Evolutionary conservation across 176 grass and related monocot genomes (phyloP).

Genomic region (Zea mays): Zm-B73-REFERENCE-NAM-5.0 NC_050103.1:144451501-144452000

Average conservation of each 20-base stretch:
- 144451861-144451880: not conserved
- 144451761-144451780: not conserved
- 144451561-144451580: not conserved
- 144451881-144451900: not conserved
- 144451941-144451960: too few relatives aligned
- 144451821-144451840: not conserved
- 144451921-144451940: too few relatives aligned
- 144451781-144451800: not conserved
- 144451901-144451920: not conserved
- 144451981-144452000: too few relatives aligned
- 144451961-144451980: too few relatives aligned
- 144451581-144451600: not conserved
- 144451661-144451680: not conserved
- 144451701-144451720: not conserved
- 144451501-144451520: too few relatives aligned
- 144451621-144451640: slow-evolving; percentile 18
- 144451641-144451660: slow-evolving; percentile 16
- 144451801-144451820: not conserved
- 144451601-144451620: not conserved
- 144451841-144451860: not conserved
- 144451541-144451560: not conserved
- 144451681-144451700: not conserved
- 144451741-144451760: not conserved
- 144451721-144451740: not conserved
- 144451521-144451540: not conserved